phyloP scores from a whole-genome alignment of 768 basidiomycete genomes.

The Gyrodon lividus region DNA sequence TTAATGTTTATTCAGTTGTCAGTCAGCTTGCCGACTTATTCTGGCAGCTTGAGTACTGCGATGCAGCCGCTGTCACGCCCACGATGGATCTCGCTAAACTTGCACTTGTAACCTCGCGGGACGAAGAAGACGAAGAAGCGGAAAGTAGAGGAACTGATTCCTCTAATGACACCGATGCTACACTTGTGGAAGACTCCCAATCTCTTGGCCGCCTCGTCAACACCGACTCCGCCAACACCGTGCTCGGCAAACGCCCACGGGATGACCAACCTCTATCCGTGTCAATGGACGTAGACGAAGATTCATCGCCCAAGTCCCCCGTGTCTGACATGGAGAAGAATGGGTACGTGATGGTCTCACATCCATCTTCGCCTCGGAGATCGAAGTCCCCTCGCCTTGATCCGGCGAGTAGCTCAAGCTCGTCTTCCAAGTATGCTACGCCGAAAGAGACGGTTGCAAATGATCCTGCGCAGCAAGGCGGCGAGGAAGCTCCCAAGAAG shows the following conservation, averaged over 20 bases:
- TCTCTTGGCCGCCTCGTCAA: constrained; percentile 23
- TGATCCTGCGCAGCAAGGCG: constrained; percentile 19
- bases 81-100: constrained; percentile 86
- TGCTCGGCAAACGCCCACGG: constrained; percentile 70
- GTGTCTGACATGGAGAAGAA: constrained; percentile 39
- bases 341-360: constrained; percentile 41
- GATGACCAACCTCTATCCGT: constrained; percentile 40
- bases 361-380: constrained; percentile 35
- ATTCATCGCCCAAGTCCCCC: constrained; percentile 28
- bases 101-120: constrained; percentile 85
- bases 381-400: constrained; percentile 36
- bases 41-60: constrained; percentile 66
- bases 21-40: constrained; percentile 78
- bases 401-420: constrained; percentile 29
- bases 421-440: constrained; percentile 21
- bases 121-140: constrained; percentile 82
- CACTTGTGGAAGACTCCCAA: constrained; percentile 76
- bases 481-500: constrained; percentile 39
- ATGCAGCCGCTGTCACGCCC: constrained; percentile 71
- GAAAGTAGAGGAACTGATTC: constrained; percentile 74
- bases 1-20: constrained; percentile 55
- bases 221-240: constrained; percentile 43
- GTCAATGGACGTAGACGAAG: constrained; percentile 56
- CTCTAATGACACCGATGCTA: constrained; percentile 86
- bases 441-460: constrained; percentile 33